Percentiles rank a stretch among this genome's conserved stretches.
These are phyloP conservation scores for Venturia pyrina DNA, from an alignment of 2,329 filamentous ascomycete species.

Conservation along the genomic window DNA sequence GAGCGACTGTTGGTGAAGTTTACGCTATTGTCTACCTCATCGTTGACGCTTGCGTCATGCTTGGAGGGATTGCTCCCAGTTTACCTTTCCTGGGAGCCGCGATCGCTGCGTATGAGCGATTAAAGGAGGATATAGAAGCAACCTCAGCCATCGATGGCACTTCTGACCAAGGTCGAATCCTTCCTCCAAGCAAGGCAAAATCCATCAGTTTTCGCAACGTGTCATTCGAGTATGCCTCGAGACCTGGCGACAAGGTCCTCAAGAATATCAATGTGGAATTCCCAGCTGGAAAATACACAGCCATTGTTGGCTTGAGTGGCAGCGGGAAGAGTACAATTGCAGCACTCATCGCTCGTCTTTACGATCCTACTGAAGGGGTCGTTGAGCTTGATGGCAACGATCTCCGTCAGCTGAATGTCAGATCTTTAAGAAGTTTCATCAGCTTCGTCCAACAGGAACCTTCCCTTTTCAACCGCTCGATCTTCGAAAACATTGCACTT, in stretches of 20 bases:
- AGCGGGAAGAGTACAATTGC: slow-evolving; percentile 34
- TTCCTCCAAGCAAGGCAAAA: slow-evolving; percentile 18
- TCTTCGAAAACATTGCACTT: slow-evolving; percentile 53
- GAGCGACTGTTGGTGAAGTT: slow-evolving; percentile 28
- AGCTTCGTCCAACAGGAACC: slow-evolving; percentile 42
- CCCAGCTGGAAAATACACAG: slow-evolving; percentile 30
- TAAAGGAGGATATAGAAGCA: slow-evolving; percentile 44
- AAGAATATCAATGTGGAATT: slow-evolving; percentile 27
- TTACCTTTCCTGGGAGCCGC: slow-evolving; percentile 41
- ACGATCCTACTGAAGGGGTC: slow-evolving; percentile 27
- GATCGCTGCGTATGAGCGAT: slow-evolving; percentile 45
- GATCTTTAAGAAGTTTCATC: slow-evolving; percentile 26
- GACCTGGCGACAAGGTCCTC: slow-evolving; percentile 29
- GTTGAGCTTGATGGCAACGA: slow-evolving; percentile 29
- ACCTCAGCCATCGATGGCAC: slow-evolving; percentile 26
- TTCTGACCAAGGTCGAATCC: slow-evolving; percentile 20
- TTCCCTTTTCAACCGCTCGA: slow-evolving; percentile 40
- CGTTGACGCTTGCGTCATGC: slow-evolving; percentile 32
- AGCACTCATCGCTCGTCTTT: slow-evolving; percentile 27
- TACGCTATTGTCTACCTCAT: background rate
- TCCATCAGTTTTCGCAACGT: slow-evolving; percentile 34
- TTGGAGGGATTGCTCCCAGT: slow-evolving; percentile 37
- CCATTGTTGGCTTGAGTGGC: slow-evolving; percentile 33
- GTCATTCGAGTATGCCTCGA: slow-evolving; percentile 32
- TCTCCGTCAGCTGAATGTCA: slow-evolving; percentile 28